These are phyloP conservation scores for Phlyctochytrium bullatum DNA, from an alignment of 192 early-diverging fungal species.

Conservation along the genomic window DNA sequence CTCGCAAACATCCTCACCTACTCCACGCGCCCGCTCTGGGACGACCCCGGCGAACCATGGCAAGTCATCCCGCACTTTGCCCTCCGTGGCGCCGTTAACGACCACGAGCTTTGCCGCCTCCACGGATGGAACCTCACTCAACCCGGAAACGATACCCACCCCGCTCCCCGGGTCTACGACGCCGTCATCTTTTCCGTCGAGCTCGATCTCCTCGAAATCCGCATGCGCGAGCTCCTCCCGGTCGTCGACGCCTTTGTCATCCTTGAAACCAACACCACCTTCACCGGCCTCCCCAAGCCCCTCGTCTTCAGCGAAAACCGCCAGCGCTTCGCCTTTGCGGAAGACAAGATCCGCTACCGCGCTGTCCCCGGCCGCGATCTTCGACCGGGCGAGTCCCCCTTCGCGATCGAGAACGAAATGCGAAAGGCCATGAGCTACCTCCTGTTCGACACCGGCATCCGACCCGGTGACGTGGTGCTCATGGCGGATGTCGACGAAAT, in stretches of 20 bases:
- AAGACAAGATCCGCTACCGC: conserved; percentile 51
- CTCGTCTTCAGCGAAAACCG: conserved; percentile 42
- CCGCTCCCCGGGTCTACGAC: conserved; percentile 44
- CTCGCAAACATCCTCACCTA: conserved; percentile 15
- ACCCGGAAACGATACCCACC: not conserved
- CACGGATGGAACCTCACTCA: conserved; percentile 48
- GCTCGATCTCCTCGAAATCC: conserved; percentile 59
- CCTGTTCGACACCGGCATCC: conserved; percentile 22
- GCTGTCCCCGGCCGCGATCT: conserved; percentile 13
- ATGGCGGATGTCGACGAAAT: conserved; percentile 66
- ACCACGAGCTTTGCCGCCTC: conserved; percentile 33
- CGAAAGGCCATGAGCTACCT: conserved; percentile 41
- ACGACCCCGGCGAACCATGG: not conserved
- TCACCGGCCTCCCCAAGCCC: conserved; percentile 51
- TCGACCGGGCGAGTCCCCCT: conserved; percentile 24
- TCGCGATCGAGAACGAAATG: conserved; percentile 46
- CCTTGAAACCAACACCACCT: conserved; percentile 53
- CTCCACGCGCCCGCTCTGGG: conserved; percentile 25
- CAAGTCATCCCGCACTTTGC: not conserved
- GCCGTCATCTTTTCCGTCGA: conserved; percentile 63
- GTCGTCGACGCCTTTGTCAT: conserved; percentile 63
- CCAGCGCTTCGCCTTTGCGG: conserved; percentile 53
- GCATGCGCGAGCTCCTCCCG: conserved; percentile 52
- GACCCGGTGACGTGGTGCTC: conserved; percentile 46
- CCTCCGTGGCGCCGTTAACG: not conserved